These are phyloP conservation scores for Ganoderma meredithae DNA, from an alignment of 1,284 basidiomycete species.

Conservation along the genomic window DNA sequence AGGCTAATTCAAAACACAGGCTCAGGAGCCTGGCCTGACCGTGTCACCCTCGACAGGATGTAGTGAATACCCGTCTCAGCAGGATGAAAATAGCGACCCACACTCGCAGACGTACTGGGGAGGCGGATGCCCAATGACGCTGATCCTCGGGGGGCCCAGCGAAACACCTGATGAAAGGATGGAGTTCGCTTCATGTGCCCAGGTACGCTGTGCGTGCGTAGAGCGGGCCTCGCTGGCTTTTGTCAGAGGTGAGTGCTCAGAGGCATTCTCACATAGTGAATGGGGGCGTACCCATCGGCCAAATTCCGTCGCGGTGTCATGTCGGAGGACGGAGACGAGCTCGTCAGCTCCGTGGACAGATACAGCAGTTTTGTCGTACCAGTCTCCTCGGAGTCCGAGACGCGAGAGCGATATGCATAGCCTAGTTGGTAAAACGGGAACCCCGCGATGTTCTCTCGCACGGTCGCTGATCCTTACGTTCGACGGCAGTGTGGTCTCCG, in stretches of 20 bases:
- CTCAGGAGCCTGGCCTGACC: neutral
- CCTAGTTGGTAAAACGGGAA: neutral
- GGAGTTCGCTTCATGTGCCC: constrained; percentile 5
- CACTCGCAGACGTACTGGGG: neutral
- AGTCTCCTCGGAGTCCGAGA: constrained; percentile 7
- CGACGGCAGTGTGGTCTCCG: neutral
- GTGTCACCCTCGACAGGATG: neutral
- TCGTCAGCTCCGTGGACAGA: neutral
- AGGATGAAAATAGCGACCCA: neutral
- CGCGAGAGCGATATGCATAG: neutral
- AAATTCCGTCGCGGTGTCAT: constrained; percentile 3
- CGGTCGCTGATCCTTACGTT: neutral
- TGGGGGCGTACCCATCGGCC: neutral
- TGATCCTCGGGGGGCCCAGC: constrained; percentile 5
- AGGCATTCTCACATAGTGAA: constrained; percentile 6
- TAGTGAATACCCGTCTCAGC: constrained; percentile 1
- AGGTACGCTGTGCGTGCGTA: neutral
- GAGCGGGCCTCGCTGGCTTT: constrained; percentile 7
- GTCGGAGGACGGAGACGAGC: neutral
- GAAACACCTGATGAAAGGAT: neutral
- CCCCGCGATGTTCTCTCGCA: constrained; percentile 2
- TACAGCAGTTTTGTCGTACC: constrained; percentile 1
- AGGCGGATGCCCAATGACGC: constrained; percentile 4
- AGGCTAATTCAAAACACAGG: constrained; percentile 1
- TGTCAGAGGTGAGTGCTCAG: neutral